A percentile compares a stretch with the other conserved stretches of the same genome.
phyloP scores from a whole-genome alignment of 192 early-diverging fungal genomes.

The Backusella tarrabulga region DNA sequence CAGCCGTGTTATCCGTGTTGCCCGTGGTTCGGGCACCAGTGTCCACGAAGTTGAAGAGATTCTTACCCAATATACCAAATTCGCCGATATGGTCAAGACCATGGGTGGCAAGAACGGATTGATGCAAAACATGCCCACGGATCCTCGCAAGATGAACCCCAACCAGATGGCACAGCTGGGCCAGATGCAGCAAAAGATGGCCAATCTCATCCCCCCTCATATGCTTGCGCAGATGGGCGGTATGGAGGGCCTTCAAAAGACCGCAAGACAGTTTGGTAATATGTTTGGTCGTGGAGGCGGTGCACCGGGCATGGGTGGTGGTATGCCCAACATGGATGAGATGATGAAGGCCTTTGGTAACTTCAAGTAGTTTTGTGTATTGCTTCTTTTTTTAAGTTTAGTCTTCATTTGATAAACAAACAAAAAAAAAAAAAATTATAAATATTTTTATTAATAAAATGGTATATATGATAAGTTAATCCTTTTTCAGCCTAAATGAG shows the following conservation, averaged over 20 bases:
- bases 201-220: constrained; percentile 60
- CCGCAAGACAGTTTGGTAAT: constrained; percentile 63
- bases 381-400: background rate
- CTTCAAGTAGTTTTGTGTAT: background rate
- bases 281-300: constrained; percentile 45
- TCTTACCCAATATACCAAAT: constrained; percentile 71
- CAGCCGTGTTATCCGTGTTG: constrained; percentile 72
- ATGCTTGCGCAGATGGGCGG: constrained; percentile 58
- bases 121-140: constrained; percentile 59
- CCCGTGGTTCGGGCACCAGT: constrained; percentile 82
- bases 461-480: no score
- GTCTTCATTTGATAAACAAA: background rate
- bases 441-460: background rate
- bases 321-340: constrained; percentile 61
- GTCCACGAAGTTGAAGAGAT: constrained; percentile 83
- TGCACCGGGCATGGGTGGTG: constrained; percentile 52
- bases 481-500: no score
- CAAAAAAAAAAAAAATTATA: background rate
- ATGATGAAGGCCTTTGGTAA: constrained; percentile 75
- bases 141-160: constrained; percentile 53
- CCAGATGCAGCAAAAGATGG: constrained; percentile 69
- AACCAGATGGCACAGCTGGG: constrained; percentile 60
- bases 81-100: constrained; percentile 86
- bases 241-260: constrained; percentile 60
- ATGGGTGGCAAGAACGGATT: constrained; percentile 92